Evolutionary conservation across 306 rosid species (phyloP).

Genomic region (Dicorynia guianensis): DNA sequence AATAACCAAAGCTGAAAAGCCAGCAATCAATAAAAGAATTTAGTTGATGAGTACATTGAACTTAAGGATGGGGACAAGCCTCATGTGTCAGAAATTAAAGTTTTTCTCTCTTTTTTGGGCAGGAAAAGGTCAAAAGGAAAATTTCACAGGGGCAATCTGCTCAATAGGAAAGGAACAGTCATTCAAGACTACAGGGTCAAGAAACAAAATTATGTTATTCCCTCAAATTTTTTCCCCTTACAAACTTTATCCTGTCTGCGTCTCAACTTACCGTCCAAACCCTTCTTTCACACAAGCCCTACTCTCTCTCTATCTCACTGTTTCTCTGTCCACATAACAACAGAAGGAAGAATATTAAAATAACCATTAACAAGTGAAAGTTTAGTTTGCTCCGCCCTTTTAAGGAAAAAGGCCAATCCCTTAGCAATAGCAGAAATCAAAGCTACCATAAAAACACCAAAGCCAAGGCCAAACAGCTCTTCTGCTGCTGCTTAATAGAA

Average conservation of each 20-base stretch:
- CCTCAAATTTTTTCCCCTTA: constrained; percentile 53
- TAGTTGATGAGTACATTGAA: not conserved
- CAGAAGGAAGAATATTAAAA: constrained; percentile 45
- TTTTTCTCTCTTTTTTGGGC: constrained; percentile 27
- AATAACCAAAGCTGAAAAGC: too few species aligned
- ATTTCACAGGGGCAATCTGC: constrained; percentile 56
- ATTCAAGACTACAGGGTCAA: constrained; percentile 62
- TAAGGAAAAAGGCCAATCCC: constrained; percentile 46
- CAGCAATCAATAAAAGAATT: not conserved
- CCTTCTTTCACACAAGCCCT: constrained; percentile 58
- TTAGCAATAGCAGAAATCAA: constrained; percentile 54
- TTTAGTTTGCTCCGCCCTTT: constrained; percentile 59
- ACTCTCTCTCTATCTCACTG: constrained; percentile 21
- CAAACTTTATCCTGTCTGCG: constrained; percentile 63
- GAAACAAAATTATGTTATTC: constrained; percentile 71
- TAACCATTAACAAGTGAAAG: constrained; percentile 40
- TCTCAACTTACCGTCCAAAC: constrained; percentile 49
- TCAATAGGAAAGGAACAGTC: constrained; percentile 64
- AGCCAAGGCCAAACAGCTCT: constrained; percentile 25
- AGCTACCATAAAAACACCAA: constrained; percentile 43
- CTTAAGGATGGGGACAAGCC: constrained; percentile 36
- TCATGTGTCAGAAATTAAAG: constrained; percentile 47
- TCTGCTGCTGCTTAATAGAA: constrained; percentile 55
- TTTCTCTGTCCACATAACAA: constrained; percentile 28
- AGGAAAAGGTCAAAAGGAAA: constrained; percentile 23